These are phyloP conservation scores for Aspergillus ustus DNA, from an alignment of 2,329 filamentous ascomycete genomes.

Conservation along the genomic window DNA sequence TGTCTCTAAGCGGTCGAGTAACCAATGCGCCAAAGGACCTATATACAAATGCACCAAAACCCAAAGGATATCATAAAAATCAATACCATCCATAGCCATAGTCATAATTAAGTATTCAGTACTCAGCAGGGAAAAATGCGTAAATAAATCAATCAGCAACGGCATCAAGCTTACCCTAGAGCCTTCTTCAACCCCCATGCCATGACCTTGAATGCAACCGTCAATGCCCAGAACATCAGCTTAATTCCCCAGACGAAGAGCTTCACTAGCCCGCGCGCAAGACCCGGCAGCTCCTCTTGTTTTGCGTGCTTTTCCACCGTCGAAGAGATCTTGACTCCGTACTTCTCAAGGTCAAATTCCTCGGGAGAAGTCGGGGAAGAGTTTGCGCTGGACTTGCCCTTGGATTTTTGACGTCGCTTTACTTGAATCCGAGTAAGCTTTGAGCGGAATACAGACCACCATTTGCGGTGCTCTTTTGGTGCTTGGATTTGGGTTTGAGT, in stretches of 20 bases:
- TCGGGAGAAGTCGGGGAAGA: constrained; percentile 32
- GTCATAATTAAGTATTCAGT: not conserved
- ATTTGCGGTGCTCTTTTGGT: constrained; percentile 17
- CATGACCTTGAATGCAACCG: constrained; percentile 44
- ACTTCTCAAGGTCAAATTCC: constrained; percentile 52
- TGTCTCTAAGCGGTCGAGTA: not conserved
- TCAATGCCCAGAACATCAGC: constrained; percentile 43
- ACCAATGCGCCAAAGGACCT: not conserved
- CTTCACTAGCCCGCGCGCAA: constrained; percentile 40
- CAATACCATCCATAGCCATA: not conserved
- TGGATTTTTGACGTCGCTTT: constrained; percentile 21
- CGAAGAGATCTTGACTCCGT: constrained; percentile 45
- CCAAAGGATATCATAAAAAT: not conserved
- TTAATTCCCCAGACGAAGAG: constrained; percentile 45
- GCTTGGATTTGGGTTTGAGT: not conserved
- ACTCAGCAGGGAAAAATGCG: not conserved
- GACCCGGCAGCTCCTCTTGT: constrained; percentile 45
- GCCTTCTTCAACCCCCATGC: constrained; percentile 50
- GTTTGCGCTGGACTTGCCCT: constrained; percentile 31
- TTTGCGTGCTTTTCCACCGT: constrained; percentile 34
- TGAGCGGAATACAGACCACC: not conserved
- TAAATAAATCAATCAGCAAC: not conserved
- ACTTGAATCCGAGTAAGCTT: not conserved
- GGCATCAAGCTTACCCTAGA: not conserved
- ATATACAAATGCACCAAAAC: not conserved